Evolutionary conservation across 1,284 basidiomycete species (phyloP).

Genomic region (Ganoderma sinense): DNA sequence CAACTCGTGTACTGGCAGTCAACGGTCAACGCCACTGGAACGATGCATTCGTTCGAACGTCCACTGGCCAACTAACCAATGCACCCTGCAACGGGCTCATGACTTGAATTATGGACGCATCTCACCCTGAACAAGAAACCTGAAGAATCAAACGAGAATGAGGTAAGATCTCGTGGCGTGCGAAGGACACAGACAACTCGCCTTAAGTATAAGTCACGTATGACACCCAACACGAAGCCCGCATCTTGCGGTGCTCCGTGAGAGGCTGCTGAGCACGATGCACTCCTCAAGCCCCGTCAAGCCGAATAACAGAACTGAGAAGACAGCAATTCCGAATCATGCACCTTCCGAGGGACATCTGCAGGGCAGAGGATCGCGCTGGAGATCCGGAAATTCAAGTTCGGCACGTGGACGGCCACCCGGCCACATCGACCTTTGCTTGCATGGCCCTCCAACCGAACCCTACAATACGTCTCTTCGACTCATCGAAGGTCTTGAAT

Average conservation of each 20-base stretch:
- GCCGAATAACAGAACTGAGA: too few species aligned
- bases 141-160: neutral
- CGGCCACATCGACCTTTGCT: slow-evolving; percentile 25
- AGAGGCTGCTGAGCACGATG: too few species aligned
- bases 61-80: neutral
- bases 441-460: slow-evolving; percentile 15
- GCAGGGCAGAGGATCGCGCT: too few species aligned
- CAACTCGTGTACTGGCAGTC: neutral
- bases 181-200: neutral
- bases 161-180: neutral
- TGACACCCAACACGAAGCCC: neutral
- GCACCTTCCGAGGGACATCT: too few species aligned
- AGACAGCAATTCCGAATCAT: too few species aligned
- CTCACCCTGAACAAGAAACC: neutral
- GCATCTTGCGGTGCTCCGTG: neutral
- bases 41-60: neutral
- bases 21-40: too few species aligned
- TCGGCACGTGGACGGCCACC: slow-evolving; percentile 25
- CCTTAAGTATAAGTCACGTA: too few species aligned
- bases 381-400: slow-evolving; percentile 20
- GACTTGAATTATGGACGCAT: neutral
- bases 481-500: slow-evolving; percentile 20
- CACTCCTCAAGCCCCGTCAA: too few species aligned
- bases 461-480: slow-evolving; percentile 5
- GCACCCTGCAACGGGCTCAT: neutral